phyloP scores from a whole-genome alignment of 306 rosid genomes.

The Alnus glutinosa region DNA sequence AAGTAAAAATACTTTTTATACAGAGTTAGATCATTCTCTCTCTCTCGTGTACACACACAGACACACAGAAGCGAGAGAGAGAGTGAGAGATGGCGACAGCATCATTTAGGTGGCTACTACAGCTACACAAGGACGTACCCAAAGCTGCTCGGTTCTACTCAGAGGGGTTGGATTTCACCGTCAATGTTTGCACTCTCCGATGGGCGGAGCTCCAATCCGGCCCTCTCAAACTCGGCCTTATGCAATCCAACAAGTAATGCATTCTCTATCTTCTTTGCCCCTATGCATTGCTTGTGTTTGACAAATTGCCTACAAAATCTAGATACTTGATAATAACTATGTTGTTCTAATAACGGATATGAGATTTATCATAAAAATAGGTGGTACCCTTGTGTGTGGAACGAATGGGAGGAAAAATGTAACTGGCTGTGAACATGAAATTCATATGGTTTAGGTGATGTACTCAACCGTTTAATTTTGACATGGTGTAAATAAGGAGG shows the following conservation, averaged over 20 bases:
- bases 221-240: constrained; percentile 76
- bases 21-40: neutral
- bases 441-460: neutral
- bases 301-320: constrained; percentile 31
- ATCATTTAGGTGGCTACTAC: constrained; percentile 78
- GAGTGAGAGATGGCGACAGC: constrained; percentile 47
- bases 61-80: neutral
- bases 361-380: neutral
- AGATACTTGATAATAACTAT: neutral
- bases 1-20: too few relatives aligned
- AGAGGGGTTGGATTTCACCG: constrained; percentile 73
- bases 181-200: constrained; percentile 70
- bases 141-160: constrained; percentile 83
- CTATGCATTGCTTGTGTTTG: constrained; percentile 41
- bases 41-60: too few relatives aligned
- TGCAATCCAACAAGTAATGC: constrained; percentile 63
- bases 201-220: constrained; percentile 94
- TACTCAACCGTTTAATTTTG: neutral
- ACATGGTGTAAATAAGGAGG: neutral
- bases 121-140: constrained; percentile 76
- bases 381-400: neutral
- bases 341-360: neutral
- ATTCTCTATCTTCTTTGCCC: neutral
- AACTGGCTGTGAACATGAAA: neutral
- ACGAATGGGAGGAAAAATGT: neutral